A percentile compares a stretch with the other conserved stretches of the same genome.
phyloP scores from a whole-genome alignment of 495 filamentous ascomycete genomes.

The Talaromyces ruber region DNA sequence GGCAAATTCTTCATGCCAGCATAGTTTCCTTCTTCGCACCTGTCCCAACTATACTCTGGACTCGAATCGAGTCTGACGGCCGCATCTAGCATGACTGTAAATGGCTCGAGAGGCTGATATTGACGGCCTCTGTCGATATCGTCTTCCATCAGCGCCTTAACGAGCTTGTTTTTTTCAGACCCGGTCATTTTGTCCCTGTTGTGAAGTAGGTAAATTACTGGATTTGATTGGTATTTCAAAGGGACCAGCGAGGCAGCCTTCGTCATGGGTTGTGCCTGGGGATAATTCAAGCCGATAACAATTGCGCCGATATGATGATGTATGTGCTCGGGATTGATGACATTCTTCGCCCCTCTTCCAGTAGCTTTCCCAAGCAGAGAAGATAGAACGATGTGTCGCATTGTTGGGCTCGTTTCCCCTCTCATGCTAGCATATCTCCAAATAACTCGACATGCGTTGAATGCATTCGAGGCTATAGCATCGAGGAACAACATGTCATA shows the following conservation, averaged over 20 bases:
- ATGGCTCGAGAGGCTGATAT: slow-evolving; percentile 13
- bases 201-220: slow-evolving; percentile 21
- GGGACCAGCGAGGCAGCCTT: slow-evolving; percentile 16
- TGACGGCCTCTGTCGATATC: slow-evolving; percentile 18
- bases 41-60: not conserved
- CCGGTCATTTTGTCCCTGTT: not conserved
- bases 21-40: slow-evolving; percentile 25
- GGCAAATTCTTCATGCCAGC: not conserved
- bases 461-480: slow-evolving; percentile 25
- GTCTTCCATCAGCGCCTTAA: slow-evolving; percentile 15
- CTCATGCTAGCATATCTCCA: slow-evolving; percentile 42
- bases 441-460: slow-evolving; percentile 37
- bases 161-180: slow-evolving; percentile 8
- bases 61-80: slow-evolving; percentile 18
- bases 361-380: slow-evolving; percentile 19
- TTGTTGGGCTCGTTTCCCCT: slow-evolving; percentile 20
- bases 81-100: slow-evolving; percentile 27
- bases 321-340: slow-evolving; percentile 13
- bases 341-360: not conserved
- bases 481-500: slow-evolving; percentile 30
- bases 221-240: slow-evolving; percentile 20
- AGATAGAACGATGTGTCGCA: slow-evolving; percentile 21
- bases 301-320: slow-evolving; percentile 14
- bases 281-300: slow-evolving; percentile 26
- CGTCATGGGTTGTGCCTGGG: slow-evolving; percentile 6